Percentiles rank a stretch among this genome's conserved stretches.
phyloP scores from a whole-genome alignment of 345 rosid genomes.

The Erodium maritimum region DNA sequence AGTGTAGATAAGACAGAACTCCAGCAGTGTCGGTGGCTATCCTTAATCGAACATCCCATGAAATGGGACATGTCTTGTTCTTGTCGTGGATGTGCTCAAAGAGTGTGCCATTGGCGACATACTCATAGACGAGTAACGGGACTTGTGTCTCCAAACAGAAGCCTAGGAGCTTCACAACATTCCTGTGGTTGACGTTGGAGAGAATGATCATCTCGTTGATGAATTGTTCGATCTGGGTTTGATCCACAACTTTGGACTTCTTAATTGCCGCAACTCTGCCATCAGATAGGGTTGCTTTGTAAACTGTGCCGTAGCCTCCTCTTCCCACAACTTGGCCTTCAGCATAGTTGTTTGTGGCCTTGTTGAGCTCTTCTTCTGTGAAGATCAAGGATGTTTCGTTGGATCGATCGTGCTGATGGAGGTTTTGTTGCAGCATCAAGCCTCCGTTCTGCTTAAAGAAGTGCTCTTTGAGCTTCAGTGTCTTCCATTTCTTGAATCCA shows the following conservation, averaged over 20 bases:
- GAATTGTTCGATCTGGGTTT: constrained; percentile 13
- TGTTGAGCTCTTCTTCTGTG: constrained; percentile 9
- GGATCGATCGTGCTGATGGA: not conserved
- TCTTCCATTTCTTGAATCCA: not conserved
- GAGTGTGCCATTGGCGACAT: constrained; percentile 14
- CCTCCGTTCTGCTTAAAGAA: not conserved
- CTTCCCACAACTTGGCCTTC: constrained; percentile 10
- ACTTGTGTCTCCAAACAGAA: constrained; percentile 16
- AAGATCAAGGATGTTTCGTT: not conserved
- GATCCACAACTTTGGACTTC: constrained; percentile 15
- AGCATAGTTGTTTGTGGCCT: constrained; percentile 16
- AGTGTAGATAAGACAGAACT: constrained; percentile 12
- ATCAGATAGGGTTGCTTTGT: constrained; percentile 13
- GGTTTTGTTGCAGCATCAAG: not conserved
- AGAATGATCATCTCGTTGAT: constrained; percentile 14
- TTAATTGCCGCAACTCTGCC: constrained; percentile 13
- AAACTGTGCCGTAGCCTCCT: constrained; percentile 19
- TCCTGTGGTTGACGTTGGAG: constrained; percentile 11
- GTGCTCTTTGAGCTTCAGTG: not conserved
- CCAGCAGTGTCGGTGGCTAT: constrained; percentile 13
- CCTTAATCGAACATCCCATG: constrained; percentile 15
- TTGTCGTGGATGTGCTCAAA: constrained; percentile 9
- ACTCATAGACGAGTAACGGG: constrained; percentile 15
- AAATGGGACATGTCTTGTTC: not conserved
- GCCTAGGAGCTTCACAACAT: constrained; percentile 15